Conservation (phyloP, 1,139 yeast species). For the Keqinozyma sinolaborantium region DNA sequence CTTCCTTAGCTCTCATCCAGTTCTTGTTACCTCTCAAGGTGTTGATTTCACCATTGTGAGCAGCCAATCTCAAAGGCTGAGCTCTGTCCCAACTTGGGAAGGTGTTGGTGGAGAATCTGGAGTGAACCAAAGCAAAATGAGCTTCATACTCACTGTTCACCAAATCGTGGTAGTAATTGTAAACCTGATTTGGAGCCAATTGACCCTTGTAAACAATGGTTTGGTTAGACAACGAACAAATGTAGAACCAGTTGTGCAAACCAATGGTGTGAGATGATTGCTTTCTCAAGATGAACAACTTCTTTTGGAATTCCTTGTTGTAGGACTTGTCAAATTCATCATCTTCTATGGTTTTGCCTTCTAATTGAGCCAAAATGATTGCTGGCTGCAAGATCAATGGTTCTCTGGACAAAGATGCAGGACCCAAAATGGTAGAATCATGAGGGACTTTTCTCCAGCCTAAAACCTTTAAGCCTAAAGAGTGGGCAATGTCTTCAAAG, state of each 20-base stretch:
- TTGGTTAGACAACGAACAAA: conserved; percentile 85
- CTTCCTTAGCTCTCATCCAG: conserved; percentile 99
- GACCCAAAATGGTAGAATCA: conserved; percentile 89
- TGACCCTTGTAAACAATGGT: conserved; percentile 97
- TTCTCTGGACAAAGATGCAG: conserved; percentile 92
- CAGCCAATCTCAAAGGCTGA: conserved; percentile 95
- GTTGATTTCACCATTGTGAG: conserved; percentile 98
- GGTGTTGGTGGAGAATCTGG: conserved; percentile 96
- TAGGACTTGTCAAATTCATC: conserved; percentile 56
- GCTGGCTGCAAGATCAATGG: conserved; percentile 89
- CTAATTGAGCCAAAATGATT: conserved; percentile 63
- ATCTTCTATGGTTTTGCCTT: conserved; percentile 41
- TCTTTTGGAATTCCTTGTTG: conserved; percentile 74
- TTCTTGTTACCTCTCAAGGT: conserved; percentile 96
- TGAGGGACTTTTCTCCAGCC: conserved; percentile 98
- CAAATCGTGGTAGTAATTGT: conserved; percentile 89
- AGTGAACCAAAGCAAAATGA: conserved; percentile 94
- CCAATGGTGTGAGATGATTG: conserved; percentile 90
- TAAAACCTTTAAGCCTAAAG: conserved; percentile 75
- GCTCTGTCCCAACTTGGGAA: conserved; percentile 99
- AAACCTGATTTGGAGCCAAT: conserved; percentile 93
- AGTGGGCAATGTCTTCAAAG: conserved; percentile 75
- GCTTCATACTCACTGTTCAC: conserved; percentile 91
- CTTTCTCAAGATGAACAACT: conserved; percentile 81
- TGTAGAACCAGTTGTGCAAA: conserved; percentile 94